phyloP scores from a whole-genome alignment of 768 basidiomycete genomes.

The Leucocoprinus leucothites region DNA sequence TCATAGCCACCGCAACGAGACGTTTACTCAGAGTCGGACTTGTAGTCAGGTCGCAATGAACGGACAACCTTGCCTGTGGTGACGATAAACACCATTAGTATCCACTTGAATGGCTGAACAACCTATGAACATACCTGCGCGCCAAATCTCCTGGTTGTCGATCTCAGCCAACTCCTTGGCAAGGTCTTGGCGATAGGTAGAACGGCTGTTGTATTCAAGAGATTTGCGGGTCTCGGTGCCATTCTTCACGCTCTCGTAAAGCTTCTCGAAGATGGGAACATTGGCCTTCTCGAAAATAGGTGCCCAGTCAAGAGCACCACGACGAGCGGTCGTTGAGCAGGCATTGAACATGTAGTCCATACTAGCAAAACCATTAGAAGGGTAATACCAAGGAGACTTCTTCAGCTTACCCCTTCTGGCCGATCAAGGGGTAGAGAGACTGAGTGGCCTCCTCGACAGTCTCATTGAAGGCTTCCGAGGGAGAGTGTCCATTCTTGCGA shows the following conservation, averaged over 20 bases:
- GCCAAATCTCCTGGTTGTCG: constrained; percentile 98
- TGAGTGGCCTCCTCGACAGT: constrained; percentile 99
- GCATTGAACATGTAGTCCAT: constrained; percentile 99
- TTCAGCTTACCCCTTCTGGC: constrained; percentile 75
- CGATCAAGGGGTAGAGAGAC: constrained; percentile 95
- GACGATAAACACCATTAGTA: constrained; percentile 1
- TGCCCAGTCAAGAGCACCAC: constrained; percentile 99
- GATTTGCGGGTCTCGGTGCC: constrained; percentile 97
- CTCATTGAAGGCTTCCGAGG: constrained; percentile 99
- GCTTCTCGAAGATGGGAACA: constrained; percentile 88
- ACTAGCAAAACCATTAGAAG: constrained; percentile 34
- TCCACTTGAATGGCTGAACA: not conserved
- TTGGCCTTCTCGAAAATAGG: constrained; percentile 95
- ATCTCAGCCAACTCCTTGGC: constrained; percentile 92
- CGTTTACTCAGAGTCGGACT: constrained; percentile 51
- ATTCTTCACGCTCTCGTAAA: constrained; percentile 92
- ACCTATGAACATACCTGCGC: constrained; percentile 59
- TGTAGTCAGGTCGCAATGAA: constrained; percentile 82
- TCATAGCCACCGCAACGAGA: not conserved
- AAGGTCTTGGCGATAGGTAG: constrained; percentile 91
- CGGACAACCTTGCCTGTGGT: constrained; percentile 86
- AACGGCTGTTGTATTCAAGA: constrained; percentile 91
- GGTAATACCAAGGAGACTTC: not conserved
- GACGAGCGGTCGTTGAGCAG: constrained; percentile 98
- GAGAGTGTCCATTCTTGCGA: constrained; percentile 92